Conservation (phyloP, 2,329 filamentous ascomycete genomes). For the Penicillium carneum region DNA sequence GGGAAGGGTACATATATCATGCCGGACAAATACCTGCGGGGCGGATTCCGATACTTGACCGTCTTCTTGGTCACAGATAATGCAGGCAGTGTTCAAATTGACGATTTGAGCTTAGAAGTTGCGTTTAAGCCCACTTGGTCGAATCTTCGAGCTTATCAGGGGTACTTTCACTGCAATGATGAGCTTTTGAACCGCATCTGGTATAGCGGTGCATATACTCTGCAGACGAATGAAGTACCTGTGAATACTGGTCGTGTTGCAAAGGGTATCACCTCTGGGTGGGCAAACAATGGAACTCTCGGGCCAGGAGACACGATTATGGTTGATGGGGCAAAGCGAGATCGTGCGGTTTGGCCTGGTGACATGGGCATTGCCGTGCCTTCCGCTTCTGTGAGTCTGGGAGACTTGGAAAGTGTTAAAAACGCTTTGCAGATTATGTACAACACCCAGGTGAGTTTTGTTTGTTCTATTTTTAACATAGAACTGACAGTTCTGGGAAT, state of each 20-base stretch:
- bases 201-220: conserved; percentile 64
- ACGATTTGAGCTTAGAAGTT: conserved; percentile 54
- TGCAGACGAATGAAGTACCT: conserved; percentile 57
- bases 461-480: too few species aligned
- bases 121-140: conserved; percentile 61
- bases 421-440: conserved; percentile 60
- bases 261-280: conserved; percentile 42
- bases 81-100: conserved; percentile 47
- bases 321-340: conserved; percentile 55
- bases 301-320: conserved; percentile 53
- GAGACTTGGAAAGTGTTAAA: conserved; percentile 56
- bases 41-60: conserved; percentile 57
- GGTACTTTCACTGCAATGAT: conserved; percentile 61
- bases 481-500: conserved; percentile 1
- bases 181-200: conserved; percentile 64
- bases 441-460: conserved; percentile 44
- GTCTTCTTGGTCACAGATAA: conserved; percentile 47
- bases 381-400: conserved; percentile 53
- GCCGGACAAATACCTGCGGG: conserved; percentile 50
- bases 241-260: conserved; percentile 48
- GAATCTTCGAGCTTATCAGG: conserved; percentile 61
- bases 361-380: conserved; percentile 61
- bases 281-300: conserved; percentile 52
- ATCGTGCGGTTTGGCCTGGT: conserved; percentile 56
- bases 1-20: conserved; percentile 50